These are phyloP conservation scores for Teratosphaeria viscida DNA, from an alignment of 2,329 filamentous ascomycete genomes.

Conservation along the genomic window DNA sequence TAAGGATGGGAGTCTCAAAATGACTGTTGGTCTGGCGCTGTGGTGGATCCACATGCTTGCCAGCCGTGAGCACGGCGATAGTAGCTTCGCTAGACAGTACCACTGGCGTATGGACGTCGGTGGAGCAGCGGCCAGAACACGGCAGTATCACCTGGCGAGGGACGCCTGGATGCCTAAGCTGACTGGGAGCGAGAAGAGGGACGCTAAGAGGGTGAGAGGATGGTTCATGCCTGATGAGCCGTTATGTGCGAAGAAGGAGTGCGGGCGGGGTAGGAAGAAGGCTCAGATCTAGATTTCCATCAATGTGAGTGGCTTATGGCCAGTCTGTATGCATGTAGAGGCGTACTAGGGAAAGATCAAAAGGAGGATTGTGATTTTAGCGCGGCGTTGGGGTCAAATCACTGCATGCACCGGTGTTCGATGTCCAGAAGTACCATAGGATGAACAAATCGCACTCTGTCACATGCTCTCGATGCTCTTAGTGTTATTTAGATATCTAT, in stretches of 20 bases:
- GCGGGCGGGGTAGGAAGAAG: slow-evolving; percentile 36
- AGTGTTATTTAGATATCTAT: neutral
- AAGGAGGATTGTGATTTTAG: neutral
- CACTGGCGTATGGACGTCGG: slow-evolving; percentile 63
- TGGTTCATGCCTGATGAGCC: slow-evolving; percentile 70
- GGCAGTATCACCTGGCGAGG: slow-evolving; percentile 57
- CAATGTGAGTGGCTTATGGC: slow-evolving; percentile 9
- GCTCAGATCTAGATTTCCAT: neutral
- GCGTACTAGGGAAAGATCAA: neutral
- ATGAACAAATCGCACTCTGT: neutral
- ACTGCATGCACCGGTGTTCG: neutral
- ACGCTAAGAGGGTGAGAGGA: slow-evolving; percentile 61
- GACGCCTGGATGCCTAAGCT: slow-evolving; percentile 68
- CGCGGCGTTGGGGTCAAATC: neutral
- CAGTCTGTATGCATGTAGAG: slow-evolving; percentile 5
- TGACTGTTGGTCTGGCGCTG: slow-evolving; percentile 63
- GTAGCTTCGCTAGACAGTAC: slow-evolving; percentile 47
- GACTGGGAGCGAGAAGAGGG: slow-evolving; percentile 63
- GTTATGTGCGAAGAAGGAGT: slow-evolving; percentile 56
- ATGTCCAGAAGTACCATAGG: neutral
- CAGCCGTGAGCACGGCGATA: slow-evolving; percentile 34
- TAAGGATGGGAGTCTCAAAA: slow-evolving; percentile 34
- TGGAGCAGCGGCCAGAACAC: slow-evolving; percentile 60
- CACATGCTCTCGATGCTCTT: neutral
- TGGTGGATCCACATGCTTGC: slow-evolving; percentile 70